phyloP scores from a whole-genome alignment of 116 monocot species.

The Trichopus zeylanicus region DNA sequence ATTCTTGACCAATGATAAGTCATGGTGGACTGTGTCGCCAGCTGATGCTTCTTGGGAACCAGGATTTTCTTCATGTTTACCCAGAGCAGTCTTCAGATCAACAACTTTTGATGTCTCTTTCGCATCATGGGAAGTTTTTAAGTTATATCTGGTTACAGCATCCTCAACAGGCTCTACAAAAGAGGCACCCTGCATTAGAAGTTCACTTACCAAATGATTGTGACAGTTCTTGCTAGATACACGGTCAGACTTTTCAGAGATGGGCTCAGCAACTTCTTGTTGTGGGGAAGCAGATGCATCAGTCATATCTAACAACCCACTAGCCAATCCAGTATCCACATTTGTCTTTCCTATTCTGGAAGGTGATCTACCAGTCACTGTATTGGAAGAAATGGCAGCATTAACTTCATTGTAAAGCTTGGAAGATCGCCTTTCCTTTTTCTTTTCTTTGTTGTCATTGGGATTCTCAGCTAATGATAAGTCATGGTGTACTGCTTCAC shows the following conservation, averaged over 20 bases:
- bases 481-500: background rate
- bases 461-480: conserved; percentile 3
- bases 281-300: background rate
- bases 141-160: background rate
- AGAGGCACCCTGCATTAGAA: conserved; percentile 5
- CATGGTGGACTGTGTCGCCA: background rate
- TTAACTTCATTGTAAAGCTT: conserved; percentile 10
- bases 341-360: background rate
- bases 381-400: conserved; percentile 7
- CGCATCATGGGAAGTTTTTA: background rate
- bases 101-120: too few species aligned
- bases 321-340: background rate
- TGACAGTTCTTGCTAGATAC: too few species aligned
- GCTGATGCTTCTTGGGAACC: conserved; percentile 2
- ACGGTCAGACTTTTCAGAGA: background rate
- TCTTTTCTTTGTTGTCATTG: conserved; percentile 16
- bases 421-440: conserved; percentile 15
- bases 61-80: conserved; percentile 7
- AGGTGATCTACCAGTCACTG: background rate
- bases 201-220: too few species aligned
- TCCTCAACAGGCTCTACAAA: conserved; percentile 7
- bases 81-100: background rate
- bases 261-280: background rate
- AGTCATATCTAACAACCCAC: background rate
- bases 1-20: conserved; percentile 2